Base-by-base conservation (phyloP, 495 filamentous ascomycete species). In the Sabuloglossum arenarium region DNA sequence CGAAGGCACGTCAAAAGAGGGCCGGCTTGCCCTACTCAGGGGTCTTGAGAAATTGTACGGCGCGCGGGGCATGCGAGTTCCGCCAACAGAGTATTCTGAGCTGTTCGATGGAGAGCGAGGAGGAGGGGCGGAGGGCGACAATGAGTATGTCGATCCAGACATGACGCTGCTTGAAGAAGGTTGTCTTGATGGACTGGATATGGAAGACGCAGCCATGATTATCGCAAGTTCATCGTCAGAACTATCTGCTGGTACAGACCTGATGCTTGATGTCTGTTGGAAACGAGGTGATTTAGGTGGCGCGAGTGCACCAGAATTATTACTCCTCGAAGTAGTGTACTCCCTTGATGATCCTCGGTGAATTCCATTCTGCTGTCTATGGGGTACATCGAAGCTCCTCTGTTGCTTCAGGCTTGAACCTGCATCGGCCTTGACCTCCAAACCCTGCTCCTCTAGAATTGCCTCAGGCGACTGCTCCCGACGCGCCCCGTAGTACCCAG, bases 41-140 rank as follows among this genome's bases (percentile, higher is more conserved):
- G 91, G 91, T 6, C 91, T 74, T 2, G 91, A 96, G 67, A 97
- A 97, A 66, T 97, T 98, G 65, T 89, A 90, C 1, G 84, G 75
- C 1, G 86, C 84, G 30, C 84, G 79, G 1, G 81, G 78, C 30
- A 85, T 71, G 21, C 71, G 68, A n/a, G 72, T 71, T 19, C 81
- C 78, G n/a, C 68, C 70, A 52, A 70, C 67, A 0, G 82, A 85
- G 31, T 76, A 76, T 53, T 94, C 86, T 1, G 88, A 96, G 60
- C 79, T 81, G 43, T 88, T 69, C 0, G 88, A 94, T 5, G 87
- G 86, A 11, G 88, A 93, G 47, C 87, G 79, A 56, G 69, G 77
- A 66, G 71, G 75, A 60, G 69, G 75, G 58, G 61, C 61, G 58
- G 61, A 65, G 60, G 68, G 55, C 19, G 55, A 56, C 14, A 43